Conservation (phyloP, 352 stramenopile genomes). For the Pythium rishiriense region DNA sequence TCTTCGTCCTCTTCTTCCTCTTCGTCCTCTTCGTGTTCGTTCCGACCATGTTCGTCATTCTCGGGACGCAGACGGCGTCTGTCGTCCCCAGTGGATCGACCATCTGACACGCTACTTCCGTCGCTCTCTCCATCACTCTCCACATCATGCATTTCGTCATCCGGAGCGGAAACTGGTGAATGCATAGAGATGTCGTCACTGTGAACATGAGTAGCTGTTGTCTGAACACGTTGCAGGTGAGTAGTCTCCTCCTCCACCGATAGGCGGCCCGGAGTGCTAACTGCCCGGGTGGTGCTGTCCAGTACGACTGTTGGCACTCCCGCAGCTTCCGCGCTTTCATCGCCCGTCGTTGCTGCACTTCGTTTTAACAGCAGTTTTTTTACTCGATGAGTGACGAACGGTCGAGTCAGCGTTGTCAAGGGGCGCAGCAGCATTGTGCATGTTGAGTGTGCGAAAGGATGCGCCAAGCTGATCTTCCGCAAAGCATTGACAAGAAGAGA, state of each 20-base stretch:
- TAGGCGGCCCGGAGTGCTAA: background rate
- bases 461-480: slow-evolving; percentile 72
- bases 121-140: slow-evolving; percentile 61
- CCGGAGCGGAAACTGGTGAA: slow-evolving; percentile 45
- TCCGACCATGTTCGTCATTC: slow-evolving; percentile 47
- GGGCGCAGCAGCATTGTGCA: slow-evolving; percentile 83
- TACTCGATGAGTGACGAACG: slow-evolving; percentile 78
- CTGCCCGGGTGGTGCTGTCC: background rate
- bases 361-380: slow-evolving; percentile 66
- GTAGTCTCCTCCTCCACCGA: slow-evolving; percentile 3
- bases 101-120: slow-evolving; percentile 57
- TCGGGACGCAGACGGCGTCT: slow-evolving; percentile 28
- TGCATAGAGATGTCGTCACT: slow-evolving; percentile 70
- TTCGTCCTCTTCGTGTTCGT: slow-evolving; percentile 51
- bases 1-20: slow-evolving; percentile 63
- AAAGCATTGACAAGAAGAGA: slow-evolving; percentile 73
- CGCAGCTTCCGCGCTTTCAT: background rate
- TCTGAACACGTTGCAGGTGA: background rate
- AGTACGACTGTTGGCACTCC: background rate
- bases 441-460: slow-evolving; percentile 72
- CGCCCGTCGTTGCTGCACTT: background rate
- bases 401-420: slow-evolving; percentile 74
- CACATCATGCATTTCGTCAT: slow-evolving; percentile 63
- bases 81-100: slow-evolving; percentile 43
- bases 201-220: slow-evolving; percentile 12